phyloP scores from a whole-genome alignment of 805 yeast genomes.

The Maudiozyma barnettii region DNA sequence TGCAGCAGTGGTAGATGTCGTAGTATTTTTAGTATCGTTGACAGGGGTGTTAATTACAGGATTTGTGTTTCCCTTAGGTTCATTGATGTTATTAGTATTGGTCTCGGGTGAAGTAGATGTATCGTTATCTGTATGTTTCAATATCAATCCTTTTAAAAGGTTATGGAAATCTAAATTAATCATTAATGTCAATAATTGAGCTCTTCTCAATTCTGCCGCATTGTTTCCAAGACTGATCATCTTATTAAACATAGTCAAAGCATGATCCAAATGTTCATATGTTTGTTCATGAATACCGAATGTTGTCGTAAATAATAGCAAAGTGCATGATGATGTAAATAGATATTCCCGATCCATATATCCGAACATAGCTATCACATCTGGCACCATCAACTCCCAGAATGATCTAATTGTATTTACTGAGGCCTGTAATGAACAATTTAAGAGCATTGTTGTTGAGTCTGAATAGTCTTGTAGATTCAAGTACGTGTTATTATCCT shows the following conservation, averaged over 20 bases:
- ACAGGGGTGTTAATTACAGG: neutral
- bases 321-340: constrained; percentile 66
- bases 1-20: neutral
- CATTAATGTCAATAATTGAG: constrained; percentile 57
- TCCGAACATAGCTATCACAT: constrained; percentile 78
- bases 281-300: constrained; percentile 78
- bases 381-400: constrained; percentile 67
- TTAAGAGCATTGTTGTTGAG: constrained; percentile 55
- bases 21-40: neutral
- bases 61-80: neutral
- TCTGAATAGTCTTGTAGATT: constrained; percentile 61
- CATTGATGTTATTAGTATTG: neutral
- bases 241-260: constrained; percentile 55
- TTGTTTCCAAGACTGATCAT: constrained; percentile 73
- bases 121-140: constrained; percentile 37
- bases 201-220: constrained; percentile 68
- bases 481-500: constrained; percentile 42
- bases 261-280: constrained; percentile 60
- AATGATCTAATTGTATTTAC: constrained; percentile 63
- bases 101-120: neutral
- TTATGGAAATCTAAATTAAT: constrained; percentile 61
- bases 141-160: constrained; percentile 46
- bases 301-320: constrained; percentile 64
- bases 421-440: constrained; percentile 73
- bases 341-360: constrained; percentile 81